Evolutionary conservation across 2,329 filamentous ascomycete genomes (phyloP), one percentile per base, ranked within the genome.

Genomic region (Botrytis aclada): DNA sequence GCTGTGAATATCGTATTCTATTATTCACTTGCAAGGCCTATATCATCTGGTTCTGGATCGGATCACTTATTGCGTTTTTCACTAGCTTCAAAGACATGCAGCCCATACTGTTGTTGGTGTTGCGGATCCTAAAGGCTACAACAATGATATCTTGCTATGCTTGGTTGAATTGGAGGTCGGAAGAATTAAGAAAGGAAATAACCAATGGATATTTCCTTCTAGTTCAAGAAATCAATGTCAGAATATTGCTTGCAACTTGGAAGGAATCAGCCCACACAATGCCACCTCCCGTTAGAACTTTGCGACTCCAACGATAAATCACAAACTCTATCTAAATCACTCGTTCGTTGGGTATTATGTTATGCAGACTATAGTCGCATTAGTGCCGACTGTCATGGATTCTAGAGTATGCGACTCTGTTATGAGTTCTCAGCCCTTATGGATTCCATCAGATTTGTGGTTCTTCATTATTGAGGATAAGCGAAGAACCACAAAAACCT

Each of bases 401-500:
- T 37, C 16, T 29, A 9, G 5, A 32, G 25, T 67, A 20, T 67
- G 64, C 10, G 25, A 20, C 45, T 22, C 14, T 34, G n/a, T 54
- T 39, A 37, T 65, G 62, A 8, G 62, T 47, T 47, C 41, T 47
- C 29, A 51, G 39, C 22, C 63, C 25, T 39, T 39, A 51, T 29
- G 16, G 34, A 51, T 20, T n/a, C 47, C 18, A n/a, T 51, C 32
- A n/a, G 7, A 29, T 37, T 37, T 37, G 8, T 29, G 20, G 18
- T 39, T 54, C 32, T 25, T 54, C 32, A 39, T 12, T 25, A 39
- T 54, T 3, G 34, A 54, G 22, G 34, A 67, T 67, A 67, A 39
- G 64, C 64, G 64, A 56, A 54, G 64, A 37, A 54, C 45, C 45
- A 67, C 45, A 54, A 67, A 66, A 54, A 41, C 9, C 25, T 29